Evolutionary conservation across 768 basidiomycete species (phyloP), one percentile per base, ranked within the genome.

Genomic region (Amylocystis lapponica): DNA sequence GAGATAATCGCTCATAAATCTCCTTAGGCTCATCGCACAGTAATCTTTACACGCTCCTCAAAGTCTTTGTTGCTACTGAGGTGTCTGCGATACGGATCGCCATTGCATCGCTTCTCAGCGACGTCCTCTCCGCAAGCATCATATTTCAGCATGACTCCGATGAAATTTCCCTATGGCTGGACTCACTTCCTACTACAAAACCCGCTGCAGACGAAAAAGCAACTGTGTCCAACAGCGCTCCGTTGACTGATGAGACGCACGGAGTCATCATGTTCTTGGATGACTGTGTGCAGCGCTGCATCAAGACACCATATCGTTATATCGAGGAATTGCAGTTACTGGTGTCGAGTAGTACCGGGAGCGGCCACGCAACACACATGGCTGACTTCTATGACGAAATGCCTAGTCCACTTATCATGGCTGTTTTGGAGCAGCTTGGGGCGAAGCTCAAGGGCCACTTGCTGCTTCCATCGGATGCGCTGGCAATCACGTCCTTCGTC

Each of bases 241-340:
- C 67, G 5, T 65, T 84, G 17, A 68, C 66, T 2, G 77, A 76
- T 34, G 86, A 85, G 63, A 66, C 67, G 10, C 70, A 72, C 5
- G 68, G 70, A 32, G 75, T 83, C 21, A 65, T 85, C 14, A 45
- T 62, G 0, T 92, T 96, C 65, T 53, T 96, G 10, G 94, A 97
- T 50, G 90, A 93, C 39, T 95, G 91, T 55, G 71, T 86, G 3
- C 82, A 85, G 45, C 73, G 88, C 14, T 92, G 84, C 52, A 57
- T 83, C 49, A 90, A 86, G 61, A 85, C 83, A 2, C 88, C 91
- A 0, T 87, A 92, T 59, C 75, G 79, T 22, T 97, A 95, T 57
- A 71, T 95, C 41, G 93, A 96, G 53, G 81, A 81, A 19, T 62
- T 82, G 48, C 59, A 72, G 5, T 54, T 61, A 0, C 56, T 79